Evolutionary conservation across 768 basidiomycete species (phyloP).

Genomic region (Hericium erinaceus): DNA sequence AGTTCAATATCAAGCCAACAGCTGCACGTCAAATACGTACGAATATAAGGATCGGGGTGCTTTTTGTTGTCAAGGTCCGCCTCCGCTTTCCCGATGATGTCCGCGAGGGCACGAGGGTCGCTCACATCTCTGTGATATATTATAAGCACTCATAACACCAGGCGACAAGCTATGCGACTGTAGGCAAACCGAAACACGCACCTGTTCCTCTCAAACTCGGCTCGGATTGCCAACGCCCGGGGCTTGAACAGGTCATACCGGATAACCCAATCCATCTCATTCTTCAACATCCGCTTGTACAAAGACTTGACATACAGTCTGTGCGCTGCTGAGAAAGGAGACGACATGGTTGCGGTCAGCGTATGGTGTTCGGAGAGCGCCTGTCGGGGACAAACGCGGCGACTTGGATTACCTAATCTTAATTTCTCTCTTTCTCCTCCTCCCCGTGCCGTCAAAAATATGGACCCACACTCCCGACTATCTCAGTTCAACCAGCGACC

Average conservation of each 20-base stretch:
- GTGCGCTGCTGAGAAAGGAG: conserved; percentile 66
- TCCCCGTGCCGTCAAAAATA: conserved; percentile 17
- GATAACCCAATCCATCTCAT: conserved; percentile 85
- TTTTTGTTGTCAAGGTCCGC: conserved; percentile 50
- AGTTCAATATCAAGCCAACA: background rate
- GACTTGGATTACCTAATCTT: background rate
- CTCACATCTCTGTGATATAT: conserved; percentile 52
- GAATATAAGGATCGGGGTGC: conserved; percentile 91
- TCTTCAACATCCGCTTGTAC: conserved; percentile 80
- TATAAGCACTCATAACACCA: background rate
- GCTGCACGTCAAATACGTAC: conserved; percentile 29
- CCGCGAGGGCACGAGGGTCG: conserved; percentile 74
- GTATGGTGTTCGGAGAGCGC: background rate
- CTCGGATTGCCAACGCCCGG: conserved; percentile 78
- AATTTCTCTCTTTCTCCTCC: background rate
- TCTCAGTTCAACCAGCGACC: conserved; percentile 69
- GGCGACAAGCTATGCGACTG: background rate
- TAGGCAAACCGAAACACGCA: conserved; percentile 25
- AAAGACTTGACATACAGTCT: conserved; percentile 84
- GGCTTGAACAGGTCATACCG: conserved; percentile 80
- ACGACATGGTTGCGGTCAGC: conserved; percentile 36
- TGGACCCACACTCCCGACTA: conserved; percentile 72
- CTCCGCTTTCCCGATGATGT: conserved; percentile 75
- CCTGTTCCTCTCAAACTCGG: conserved; percentile 92
- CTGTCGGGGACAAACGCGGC: background rate